Conservation (phyloP, 345 rosid genomes). For the Gossypium mustelinum region DNA sequence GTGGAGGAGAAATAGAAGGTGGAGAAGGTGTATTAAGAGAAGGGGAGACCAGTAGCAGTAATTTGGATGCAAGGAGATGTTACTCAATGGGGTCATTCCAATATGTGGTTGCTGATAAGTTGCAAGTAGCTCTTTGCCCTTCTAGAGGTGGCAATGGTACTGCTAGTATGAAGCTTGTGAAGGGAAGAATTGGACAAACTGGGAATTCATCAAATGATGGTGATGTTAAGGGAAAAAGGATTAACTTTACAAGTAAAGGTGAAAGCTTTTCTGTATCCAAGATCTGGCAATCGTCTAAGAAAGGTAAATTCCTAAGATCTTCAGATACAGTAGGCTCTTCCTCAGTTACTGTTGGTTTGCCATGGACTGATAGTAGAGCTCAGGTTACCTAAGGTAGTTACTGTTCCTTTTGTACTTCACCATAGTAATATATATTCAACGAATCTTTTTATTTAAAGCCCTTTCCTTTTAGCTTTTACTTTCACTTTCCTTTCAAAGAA, state of each 20-base stretch:
- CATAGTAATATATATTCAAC: conserved; percentile 8
- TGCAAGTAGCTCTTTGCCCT: conserved; percentile 53
- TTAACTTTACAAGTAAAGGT: conserved; percentile 65
- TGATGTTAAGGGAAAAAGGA: conserved; percentile 69
- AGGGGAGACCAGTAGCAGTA: conserved; percentile 65
- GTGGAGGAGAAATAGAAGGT: conserved; percentile 16
- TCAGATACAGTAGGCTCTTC: conserved; percentile 34
- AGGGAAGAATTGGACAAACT: conserved; percentile 30
- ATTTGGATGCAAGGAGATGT: conserved; percentile 56
- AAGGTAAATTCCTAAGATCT: conserved; percentile 44
- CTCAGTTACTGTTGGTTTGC: conserved; percentile 28
- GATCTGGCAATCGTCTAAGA: conserved; percentile 85
- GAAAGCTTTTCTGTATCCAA: conserved; percentile 95
- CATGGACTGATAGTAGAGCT: conserved; percentile 35
- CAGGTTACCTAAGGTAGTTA: conserved; percentile 39
- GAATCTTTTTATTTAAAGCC: conserved; percentile 23
- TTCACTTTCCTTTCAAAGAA: conserved; percentile 13
- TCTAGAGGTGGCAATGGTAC: conserved; percentile 24
- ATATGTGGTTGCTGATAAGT: conserved; percentile 71
- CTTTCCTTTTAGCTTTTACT: conserved; percentile 7
- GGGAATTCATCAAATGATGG: conserved; percentile 41
- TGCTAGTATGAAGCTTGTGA: conserved; percentile 29
- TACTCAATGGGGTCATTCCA: conserved; percentile 54
- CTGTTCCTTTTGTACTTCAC: conserved; percentile 22
- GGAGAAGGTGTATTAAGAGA: conserved; percentile 23